Base-by-base conservation (phyloP, 73 alveolate species). In the Durusdinium trenchii region DNA sequence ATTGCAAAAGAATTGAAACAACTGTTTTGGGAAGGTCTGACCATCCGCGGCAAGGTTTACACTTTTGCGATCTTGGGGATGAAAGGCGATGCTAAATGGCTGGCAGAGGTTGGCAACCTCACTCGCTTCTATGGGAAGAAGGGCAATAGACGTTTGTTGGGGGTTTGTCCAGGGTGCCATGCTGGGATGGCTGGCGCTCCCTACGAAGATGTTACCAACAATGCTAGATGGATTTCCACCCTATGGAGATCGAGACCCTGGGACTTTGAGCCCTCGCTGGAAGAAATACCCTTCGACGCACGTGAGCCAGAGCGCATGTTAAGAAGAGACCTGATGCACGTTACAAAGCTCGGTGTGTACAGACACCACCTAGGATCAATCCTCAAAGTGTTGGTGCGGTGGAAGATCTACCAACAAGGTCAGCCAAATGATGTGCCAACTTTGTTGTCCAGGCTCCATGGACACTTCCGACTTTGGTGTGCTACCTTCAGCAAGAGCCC, bases 11-110 rank as follows among this genome's bases (percentile, higher is more conserved):
- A 81, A 48, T 30, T 81, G n/a, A 46, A n/a, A 12, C 67, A 30
- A 7, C 69, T 81, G 48, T 48, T n/a, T 50, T 81, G 35, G 7
- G 91, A 81, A 81, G 91, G 91, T 30, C 47, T 81, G 20, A 9
- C 26, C 23, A 35, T 81, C 47, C 64, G 69, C 1, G 91, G 91
- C 47, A 47, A 81, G 32, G 47, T 30, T 5, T 81, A 67, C 71
- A 48, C 71, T 2, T 30, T 81, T 14, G 91, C 71, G 10, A 9
- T 81, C 6, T 1, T 81, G 6, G 91, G 91, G 10, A 81, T 81
- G 91, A 81, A 81, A 7, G 91, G 91, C 23, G 91, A 81, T 28
- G 47, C 71, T 6, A 81, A 81, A 67, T 81, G 91, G 91, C 71
- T 48, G 10, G 91, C 91, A 0, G 36, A 81, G 35, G 57, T 81